Conservation (phyloP, 1,139 yeast species). For the Casaregolazyma lundiana region DNA sequence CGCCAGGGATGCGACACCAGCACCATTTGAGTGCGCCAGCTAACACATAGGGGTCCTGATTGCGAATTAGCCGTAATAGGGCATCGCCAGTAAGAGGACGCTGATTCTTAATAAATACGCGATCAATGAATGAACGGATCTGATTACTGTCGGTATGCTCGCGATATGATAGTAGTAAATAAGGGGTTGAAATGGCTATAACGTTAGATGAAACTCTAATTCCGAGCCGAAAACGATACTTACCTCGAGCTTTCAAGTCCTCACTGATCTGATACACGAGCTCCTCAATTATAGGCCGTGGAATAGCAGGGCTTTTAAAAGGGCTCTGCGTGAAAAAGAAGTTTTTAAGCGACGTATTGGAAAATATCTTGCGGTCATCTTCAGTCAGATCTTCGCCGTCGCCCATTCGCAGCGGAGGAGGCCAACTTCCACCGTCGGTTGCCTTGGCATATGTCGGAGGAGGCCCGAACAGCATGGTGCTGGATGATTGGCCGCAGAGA, state of each 20-base stretch:
- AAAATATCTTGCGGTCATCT: background rate
- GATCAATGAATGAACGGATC: conserved; percentile 24
- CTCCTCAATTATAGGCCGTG: conserved; percentile 29
- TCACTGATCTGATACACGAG: conserved; percentile 29
- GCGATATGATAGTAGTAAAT: conserved; percentile 30
- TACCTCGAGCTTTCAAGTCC: conserved; percentile 32
- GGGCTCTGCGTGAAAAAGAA: conserved; percentile 28
- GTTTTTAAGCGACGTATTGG: conserved; percentile 18
- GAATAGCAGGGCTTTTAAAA: conserved; percentile 23
- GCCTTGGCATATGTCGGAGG: conserved; percentile 5
- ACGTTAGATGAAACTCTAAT: conserved; percentile 2
- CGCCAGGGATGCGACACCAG: conserved; percentile 78
- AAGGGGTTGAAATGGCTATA: conserved; percentile 31
- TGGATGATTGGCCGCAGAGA: too few relatives aligned
- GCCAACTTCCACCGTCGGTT: background rate
- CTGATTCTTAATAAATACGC: conserved; percentile 24
- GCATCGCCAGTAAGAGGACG: conserved; percentile 28
- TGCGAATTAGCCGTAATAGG: conserved; percentile 27
- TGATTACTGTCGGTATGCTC: conserved; percentile 25
- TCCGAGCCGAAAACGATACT: conserved; percentile 11
- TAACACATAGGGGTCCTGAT: conserved; percentile 34
- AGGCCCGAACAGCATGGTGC: background rate
- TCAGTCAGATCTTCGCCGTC: background rate
- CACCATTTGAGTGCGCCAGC: conserved; percentile 72
- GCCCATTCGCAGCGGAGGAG: background rate